Percentiles rank a stretch among this genome's conserved stretches.
phyloP scores from a whole-genome alignment of 2,329 filamentous ascomycete genomes.

The Scortechinia acanthostroma region DNA sequence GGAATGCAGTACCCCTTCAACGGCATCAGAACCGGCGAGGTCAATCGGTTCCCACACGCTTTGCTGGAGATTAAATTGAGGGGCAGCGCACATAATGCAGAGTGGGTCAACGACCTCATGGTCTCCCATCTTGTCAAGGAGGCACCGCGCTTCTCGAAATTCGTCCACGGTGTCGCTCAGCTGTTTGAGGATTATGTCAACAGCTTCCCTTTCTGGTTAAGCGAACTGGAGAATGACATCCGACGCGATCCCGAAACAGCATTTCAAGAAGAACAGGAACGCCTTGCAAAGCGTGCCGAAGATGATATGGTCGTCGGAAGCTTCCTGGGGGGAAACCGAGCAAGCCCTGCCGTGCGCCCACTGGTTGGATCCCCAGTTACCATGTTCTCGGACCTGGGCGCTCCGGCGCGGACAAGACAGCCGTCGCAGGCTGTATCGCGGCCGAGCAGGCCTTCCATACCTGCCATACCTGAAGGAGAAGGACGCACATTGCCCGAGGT shows the following conservation, averaged over 20 bases:
- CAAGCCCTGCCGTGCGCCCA: neutral
- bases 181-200: constrained; percentile 66
- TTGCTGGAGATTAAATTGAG: constrained; percentile 60
- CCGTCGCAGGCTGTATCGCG: neutral
- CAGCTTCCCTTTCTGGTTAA: constrained; percentile 65
- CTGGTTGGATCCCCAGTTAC: neutral
- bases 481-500: neutral
- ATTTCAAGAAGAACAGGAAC: constrained; percentile 59
- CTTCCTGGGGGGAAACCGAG: constrained; percentile 22
- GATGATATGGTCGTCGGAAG: constrained; percentile 61
- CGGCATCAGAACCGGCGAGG: constrained; percentile 53
- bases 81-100: constrained; percentile 31
- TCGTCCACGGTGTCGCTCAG: constrained; percentile 59
- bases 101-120: constrained; percentile 62
- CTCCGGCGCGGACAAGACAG: neutral
- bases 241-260: constrained; percentile 56
- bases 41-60: constrained; percentile 58
- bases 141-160: constrained; percentile 63
- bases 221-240: constrained; percentile 60
- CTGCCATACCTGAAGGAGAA: neutral
- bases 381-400: neutral
- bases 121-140: constrained; percentile 61
- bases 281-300: constrained; percentile 47
- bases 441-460: neutral
- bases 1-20: constrained; percentile 57